A percentile compares a stretch with the other conserved stretches of the same genome.
Evolutionary conservation across 331 rosid genomes (phyloP).

Genomic region (Pyrus hybrid): DNA sequence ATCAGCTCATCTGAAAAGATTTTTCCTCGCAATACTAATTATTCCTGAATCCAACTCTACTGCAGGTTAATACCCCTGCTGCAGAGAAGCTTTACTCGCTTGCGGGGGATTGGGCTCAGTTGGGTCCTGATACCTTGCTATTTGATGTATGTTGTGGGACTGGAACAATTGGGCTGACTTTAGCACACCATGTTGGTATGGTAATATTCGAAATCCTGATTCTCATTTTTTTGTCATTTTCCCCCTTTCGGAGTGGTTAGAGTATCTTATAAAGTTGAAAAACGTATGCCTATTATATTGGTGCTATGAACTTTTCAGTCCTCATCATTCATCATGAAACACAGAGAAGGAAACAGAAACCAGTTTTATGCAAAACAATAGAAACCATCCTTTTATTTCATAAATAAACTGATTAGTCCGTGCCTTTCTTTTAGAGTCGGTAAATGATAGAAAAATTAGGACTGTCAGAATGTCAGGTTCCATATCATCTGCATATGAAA

Average conservation of each 20-base stretch:
- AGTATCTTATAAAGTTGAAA: neutral
- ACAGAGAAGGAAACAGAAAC: neutral
- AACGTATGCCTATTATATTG: neutral
- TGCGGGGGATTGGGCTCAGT: conserved; percentile 95
- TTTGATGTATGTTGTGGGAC: conserved; percentile 97
- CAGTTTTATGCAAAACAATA: neutral
- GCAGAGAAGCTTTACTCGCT: conserved; percentile 92
- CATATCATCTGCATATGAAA: neutral
- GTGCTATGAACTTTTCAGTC: neutral
- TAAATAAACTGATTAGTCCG: neutral
- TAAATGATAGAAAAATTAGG: neutral
- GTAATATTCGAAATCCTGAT: conserved; percentile 48
- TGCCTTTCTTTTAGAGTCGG: neutral
- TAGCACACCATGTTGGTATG: conserved; percentile 94
- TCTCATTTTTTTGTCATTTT: neutral
- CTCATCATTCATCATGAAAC: neutral
- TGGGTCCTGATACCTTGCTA: conserved; percentile 83
- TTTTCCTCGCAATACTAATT: neutral
- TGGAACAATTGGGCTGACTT: conserved; percentile 92
- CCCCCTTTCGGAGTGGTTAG: neutral
- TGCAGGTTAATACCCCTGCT: conserved; percentile 89
- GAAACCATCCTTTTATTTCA: neutral
- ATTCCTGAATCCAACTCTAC: conserved; percentile 9
- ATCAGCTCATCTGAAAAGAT: neutral
- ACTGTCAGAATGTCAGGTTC: neutral